Percentiles rank a stretch among this genome's conserved stretches.
Conservation (phyloP, 352 stramenopile genomes). For the Phytophthora tubulina region DNA sequence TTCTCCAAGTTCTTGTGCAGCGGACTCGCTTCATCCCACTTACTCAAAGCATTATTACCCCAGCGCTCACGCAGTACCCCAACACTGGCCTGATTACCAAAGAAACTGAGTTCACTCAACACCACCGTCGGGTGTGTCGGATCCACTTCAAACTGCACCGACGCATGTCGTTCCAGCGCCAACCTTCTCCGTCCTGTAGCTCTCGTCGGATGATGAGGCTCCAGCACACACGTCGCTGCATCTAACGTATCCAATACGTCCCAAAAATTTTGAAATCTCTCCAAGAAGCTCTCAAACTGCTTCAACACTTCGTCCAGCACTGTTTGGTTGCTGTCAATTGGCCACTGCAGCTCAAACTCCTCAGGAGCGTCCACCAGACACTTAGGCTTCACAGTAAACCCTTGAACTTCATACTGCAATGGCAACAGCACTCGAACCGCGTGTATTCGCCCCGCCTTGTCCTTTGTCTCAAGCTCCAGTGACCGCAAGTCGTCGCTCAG, state of each 20-base stretch:
- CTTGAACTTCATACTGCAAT: slow-evolving; percentile 43
- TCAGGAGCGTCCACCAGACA: slow-evolving; percentile 70
- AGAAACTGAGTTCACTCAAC: slow-evolving; percentile 78
- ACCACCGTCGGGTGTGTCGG: slow-evolving; percentile 44
- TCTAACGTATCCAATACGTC: slow-evolving; percentile 81
- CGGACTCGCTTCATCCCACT: slow-evolving; percentile 66
- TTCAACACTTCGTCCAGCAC: slow-evolving; percentile 46
- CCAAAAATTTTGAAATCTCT: slow-evolving; percentile 83
- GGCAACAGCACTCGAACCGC: slow-evolving; percentile 53
- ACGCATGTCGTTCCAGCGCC: slow-evolving; percentile 73
- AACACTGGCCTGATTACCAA: slow-evolving; percentile 73
- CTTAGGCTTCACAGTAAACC: slow-evolving; percentile 1
- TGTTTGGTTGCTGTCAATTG: slow-evolving; percentile 2
- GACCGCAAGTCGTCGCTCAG: slow-evolving; percentile 67
- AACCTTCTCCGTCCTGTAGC: slow-evolving; percentile 70
- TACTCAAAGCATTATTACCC: slow-evolving; percentile 53
- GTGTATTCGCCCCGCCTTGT: slow-evolving; percentile 57
- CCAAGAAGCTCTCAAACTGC: slow-evolving; percentile 69
- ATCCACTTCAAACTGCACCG: slow-evolving; percentile 79
- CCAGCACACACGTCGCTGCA: slow-evolving; percentile 75
- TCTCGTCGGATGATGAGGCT: slow-evolving; percentile 75
- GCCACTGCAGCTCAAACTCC: slow-evolving; percentile 55
- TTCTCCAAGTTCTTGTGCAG: slow-evolving; percentile 78
- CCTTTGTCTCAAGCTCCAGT: slow-evolving; percentile 62
- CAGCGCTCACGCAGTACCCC: slow-evolving; percentile 64